phyloP scores from a whole-genome alignment of 1,284 basidiomycete species.

The Ceratobasidium sp. region DNA sequence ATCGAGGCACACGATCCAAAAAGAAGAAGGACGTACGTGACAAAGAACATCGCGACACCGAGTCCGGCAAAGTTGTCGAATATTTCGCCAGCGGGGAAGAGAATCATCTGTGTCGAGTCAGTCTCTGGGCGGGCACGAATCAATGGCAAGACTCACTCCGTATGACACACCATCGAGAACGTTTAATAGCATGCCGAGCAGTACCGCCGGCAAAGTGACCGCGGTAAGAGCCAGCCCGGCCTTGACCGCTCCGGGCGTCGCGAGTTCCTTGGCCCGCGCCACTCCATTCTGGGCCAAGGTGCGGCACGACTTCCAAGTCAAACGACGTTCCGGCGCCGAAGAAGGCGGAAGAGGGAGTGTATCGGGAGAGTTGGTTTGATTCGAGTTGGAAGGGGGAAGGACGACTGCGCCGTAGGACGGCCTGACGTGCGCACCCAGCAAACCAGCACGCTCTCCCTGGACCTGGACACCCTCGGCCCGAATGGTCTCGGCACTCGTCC shows the following conservation, averaged over 20 bases:
- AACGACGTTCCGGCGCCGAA: background rate
- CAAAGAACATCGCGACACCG: constrained; percentile 95
- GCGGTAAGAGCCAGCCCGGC: background rate
- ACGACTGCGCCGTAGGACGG: constrained; percentile 10
- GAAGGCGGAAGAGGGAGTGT: background rate
- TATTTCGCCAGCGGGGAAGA: constrained; percentile 84
- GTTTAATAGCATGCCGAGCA: constrained; percentile 88
- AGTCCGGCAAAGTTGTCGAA: constrained; percentile 84
- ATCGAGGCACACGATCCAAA: too few species aligned
- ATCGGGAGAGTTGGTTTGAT: background rate
- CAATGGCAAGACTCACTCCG: constrained; percentile 53
- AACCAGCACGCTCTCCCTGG: constrained; percentile 7
- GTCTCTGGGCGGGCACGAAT: background rate
- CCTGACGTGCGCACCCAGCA: background rate
- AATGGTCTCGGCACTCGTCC: constrained; percentile 1
- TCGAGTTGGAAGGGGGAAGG: background rate
- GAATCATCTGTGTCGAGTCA: constrained; percentile 67
- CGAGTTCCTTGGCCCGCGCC: background rate
- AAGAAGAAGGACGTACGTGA: constrained; percentile 64
- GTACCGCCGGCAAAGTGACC: constrained; percentile 72
- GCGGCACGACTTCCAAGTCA: constrained; percentile 1
- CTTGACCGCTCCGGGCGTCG: constrained; percentile 12
- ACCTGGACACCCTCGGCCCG: background rate
- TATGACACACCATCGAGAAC: constrained; percentile 92
- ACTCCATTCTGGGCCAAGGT: background rate